These are phyloP conservation scores for Phellinidium pouzarii DNA, from an alignment of 1,284 basidiomycete species.

Conservation along the genomic window DNA sequence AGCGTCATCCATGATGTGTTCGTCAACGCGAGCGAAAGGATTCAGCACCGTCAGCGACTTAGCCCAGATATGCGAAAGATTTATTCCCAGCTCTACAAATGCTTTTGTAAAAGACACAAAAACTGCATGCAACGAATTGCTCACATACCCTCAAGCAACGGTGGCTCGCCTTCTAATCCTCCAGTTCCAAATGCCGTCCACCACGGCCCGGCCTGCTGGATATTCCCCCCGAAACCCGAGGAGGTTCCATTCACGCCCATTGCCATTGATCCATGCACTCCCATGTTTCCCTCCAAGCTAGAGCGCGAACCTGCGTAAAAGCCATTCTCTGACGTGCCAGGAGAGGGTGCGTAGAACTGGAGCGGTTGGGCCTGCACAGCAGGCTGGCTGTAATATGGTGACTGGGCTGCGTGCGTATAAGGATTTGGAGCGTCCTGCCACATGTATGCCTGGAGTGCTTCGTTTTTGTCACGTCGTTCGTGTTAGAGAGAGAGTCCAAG, in stretches of 20 bases:
- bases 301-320: conserved; percentile 67
- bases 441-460: conserved; percentile 34
- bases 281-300: conserved; percentile 64
- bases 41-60: conserved; percentile 96
- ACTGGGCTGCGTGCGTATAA: conserved; percentile 55
- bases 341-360: conserved; percentile 62
- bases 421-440: conserved; percentile 56
- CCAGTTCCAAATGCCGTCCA: conserved; percentile 95
- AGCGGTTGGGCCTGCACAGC: conserved; percentile 48
- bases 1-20: conserved; percentile 98
- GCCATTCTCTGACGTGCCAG: conserved; percentile 37
- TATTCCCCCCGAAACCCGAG: conserved; percentile 60
- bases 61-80: conserved; percentile 90
- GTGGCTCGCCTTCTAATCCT: conserved; percentile 91
- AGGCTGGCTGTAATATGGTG: conserved; percentile 47
- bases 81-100: conserved; percentile 89
- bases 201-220: conserved; percentile 71
- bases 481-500: background rate
- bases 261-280: conserved; percentile 49
- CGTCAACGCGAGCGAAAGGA: conserved; percentile 81
- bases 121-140: background rate
- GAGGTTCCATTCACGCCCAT: conserved; percentile 32
- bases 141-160: conserved; percentile 78
- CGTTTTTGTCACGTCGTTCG: background rate
- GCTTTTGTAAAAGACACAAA: conserved; percentile 10